Conservation (phyloP, 1,139 yeast genomes). For the Arxiozyma bovina region DNA sequence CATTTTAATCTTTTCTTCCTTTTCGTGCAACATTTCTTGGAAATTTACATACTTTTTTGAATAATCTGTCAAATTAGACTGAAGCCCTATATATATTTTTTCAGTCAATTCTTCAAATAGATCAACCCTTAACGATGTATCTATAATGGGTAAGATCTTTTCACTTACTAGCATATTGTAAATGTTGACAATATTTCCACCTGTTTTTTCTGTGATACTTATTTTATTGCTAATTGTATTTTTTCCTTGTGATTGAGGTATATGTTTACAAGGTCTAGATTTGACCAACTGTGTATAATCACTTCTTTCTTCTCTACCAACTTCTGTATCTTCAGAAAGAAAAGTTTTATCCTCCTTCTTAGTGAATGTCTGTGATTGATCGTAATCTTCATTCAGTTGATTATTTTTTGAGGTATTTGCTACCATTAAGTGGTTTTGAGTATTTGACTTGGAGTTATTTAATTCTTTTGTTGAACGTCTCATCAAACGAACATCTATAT, state of each 20-base stretch:
- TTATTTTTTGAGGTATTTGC: neutral
- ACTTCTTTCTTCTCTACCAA: neutral
- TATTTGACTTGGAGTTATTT: neutral
- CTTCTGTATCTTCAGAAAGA: neutral
- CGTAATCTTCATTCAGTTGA: neutral
- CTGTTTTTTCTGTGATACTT: neutral
- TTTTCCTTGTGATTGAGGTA: constrained; percentile 11
- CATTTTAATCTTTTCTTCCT: neutral
- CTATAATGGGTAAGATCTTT: neutral
- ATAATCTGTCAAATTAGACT: neutral
- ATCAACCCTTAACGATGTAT: neutral
- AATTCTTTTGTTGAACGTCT: neutral
- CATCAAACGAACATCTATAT: neutral
- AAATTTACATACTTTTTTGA: neutral
- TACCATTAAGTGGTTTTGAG: neutral
- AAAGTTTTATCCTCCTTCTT: neutral
- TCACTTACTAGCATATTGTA: constrained; percentile 2
- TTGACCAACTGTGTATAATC: too few species aligned
- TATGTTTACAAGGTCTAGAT: constrained; percentile 8
- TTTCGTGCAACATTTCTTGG: neutral
- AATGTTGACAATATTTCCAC: constrained; percentile 5
- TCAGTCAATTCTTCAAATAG: neutral
- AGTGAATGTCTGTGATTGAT: neutral
- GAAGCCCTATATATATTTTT: neutral
- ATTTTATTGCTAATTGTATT: constrained; percentile 4